Percentiles rank a stretch among this genome's conserved stretches.
Evolutionary conservation across 2,329 filamentous ascomycete genomes (phyloP).

Genomic region (Arachnomyces sp.): DNA sequence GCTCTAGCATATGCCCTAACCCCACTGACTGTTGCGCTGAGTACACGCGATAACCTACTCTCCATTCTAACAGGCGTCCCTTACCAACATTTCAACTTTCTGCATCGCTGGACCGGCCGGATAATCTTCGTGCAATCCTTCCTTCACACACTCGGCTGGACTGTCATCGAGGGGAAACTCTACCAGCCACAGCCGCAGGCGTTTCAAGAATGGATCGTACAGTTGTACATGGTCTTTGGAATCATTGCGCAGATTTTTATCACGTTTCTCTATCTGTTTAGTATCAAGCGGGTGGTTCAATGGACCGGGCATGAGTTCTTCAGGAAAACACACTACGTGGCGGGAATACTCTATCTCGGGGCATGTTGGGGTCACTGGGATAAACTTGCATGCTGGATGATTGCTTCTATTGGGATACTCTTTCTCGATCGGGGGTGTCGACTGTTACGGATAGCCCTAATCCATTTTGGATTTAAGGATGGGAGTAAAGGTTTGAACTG

Average conservation of each 20-base stretch:
- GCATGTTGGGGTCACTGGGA: constrained; percentile 71
- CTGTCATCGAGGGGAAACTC: constrained; percentile 55
- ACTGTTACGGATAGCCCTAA: constrained; percentile 48
- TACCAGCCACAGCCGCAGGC: constrained; percentile 65
- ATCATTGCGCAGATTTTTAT: constrained; percentile 60
- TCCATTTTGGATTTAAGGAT: constrained; percentile 52
- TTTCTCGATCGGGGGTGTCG: constrained; percentile 56
- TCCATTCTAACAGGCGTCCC: constrained; percentile 64
- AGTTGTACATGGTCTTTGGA: constrained; percentile 67
- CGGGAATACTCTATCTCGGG: constrained; percentile 67
- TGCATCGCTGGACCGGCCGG: constrained; percentile 69
- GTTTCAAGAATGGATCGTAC: constrained; percentile 50
- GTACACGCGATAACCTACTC: constrained; percentile 62
- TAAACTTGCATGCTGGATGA: constrained; percentile 59
- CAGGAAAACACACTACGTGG: constrained; percentile 63
- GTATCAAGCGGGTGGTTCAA: constrained; percentile 52
- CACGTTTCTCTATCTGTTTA: constrained; percentile 53
- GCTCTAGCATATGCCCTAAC: constrained; percentile 67
- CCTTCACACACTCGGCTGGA: constrained; percentile 66
- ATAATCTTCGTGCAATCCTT: constrained; percentile 62
- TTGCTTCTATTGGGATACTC: constrained; percentile 59
- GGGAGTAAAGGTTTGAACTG: constrained; percentile 20
- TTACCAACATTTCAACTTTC: constrained; percentile 69
- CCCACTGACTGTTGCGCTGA: constrained; percentile 59
- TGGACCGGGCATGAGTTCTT: constrained; percentile 71